phyloP scores from a whole-genome alignment of 495 filamentous ascomycete species.

The Penicillium psychrofluorescens region DNA sequence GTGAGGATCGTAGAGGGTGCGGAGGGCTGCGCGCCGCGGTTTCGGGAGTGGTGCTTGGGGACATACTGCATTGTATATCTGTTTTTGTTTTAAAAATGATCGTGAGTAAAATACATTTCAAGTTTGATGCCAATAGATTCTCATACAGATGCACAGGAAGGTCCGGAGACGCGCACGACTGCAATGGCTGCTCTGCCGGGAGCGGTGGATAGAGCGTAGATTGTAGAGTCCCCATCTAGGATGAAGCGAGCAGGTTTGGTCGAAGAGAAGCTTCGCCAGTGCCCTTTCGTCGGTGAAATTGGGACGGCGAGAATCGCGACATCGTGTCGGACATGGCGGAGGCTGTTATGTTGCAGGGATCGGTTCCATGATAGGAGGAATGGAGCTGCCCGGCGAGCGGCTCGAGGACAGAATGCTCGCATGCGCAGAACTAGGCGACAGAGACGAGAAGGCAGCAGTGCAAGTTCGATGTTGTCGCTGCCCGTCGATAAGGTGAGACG shows the following conservation, averaged over 20 bases:
- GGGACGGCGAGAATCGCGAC: conserved; percentile 1
- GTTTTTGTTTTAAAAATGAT: background rate
- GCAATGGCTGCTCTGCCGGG: conserved; percentile 86
- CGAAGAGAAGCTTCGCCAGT: conserved; percentile 19
- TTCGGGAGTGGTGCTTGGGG: conserved; percentile 55
- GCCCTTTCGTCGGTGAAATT: background rate
- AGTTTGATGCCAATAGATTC: conserved; percentile 3
- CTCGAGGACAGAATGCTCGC: conserved; percentile 17
- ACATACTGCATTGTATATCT: conserved; percentile 77
- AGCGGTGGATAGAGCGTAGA: conserved; percentile 88
- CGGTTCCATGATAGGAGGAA: conserved; percentile 18
- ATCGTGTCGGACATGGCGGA: conserved; percentile 3
- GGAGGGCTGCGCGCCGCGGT: conserved; percentile 68
- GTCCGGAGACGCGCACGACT: conserved; percentile 80
- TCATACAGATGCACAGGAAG: conserved; percentile 61
- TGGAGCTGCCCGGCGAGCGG: conserved; percentile 20
- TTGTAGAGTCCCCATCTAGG: conserved; percentile 50
- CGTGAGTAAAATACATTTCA: conserved; percentile 4
- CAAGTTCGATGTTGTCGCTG: background rate
- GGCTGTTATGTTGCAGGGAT: background rate
- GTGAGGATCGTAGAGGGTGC: conserved; percentile 65
- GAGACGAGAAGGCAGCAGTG: background rate
- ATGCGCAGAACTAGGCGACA: conserved; percentile 18
- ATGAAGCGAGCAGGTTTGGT: conserved; percentile 8
- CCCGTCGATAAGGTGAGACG: background rate